Percentiles rank a stretch among this genome's conserved stretches.
Conservation (phyloP, 129 eudicot genomes). For the Ambrosia trifida region DNA sequence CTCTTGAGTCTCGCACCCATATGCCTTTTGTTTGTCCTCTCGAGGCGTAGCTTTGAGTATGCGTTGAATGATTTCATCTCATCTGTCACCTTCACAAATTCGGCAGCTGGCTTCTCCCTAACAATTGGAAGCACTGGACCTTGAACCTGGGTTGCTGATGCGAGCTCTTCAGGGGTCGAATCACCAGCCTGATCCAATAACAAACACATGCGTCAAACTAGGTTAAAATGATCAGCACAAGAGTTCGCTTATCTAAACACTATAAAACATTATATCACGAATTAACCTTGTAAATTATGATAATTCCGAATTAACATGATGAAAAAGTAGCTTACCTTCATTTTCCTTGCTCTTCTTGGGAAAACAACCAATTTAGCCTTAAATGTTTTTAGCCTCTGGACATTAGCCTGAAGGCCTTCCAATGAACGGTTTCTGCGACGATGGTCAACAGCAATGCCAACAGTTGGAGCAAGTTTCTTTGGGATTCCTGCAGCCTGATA, state of each 20-base stretch:
- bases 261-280: neutral
- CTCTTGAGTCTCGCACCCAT: conserved; percentile 70
- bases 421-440: conserved; percentile 71
- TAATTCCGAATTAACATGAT: neutral
- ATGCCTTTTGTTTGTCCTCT: conserved; percentile 64
- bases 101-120: conserved; percentile 54
- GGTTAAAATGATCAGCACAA: neutral
- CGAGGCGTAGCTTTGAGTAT: conserved; percentile 64
- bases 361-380: conserved; percentile 82
- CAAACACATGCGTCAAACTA: neutral
- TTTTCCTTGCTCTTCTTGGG: conserved; percentile 70
- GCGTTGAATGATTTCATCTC: conserved; percentile 79
- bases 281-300: neutral
- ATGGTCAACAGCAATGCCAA: conserved; percentile 81
- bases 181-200: conserved; percentile 57
- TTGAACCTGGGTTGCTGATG: conserved; percentile 74
- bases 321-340: conserved; percentile 46
- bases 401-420: conserved; percentile 82
- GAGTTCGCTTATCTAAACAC: neutral
- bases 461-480: conserved; percentile 76
- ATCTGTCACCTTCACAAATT: conserved; percentile 69
- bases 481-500: conserved; percentile 78
- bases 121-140: conserved; percentile 61
- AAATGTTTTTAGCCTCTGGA: conserved; percentile 79
- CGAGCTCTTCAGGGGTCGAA: conserved; percentile 79